A percentile compares a stretch with the other conserved stretches of the same genome.
Evolutionary conservation across 768 basidiomycete genomes (phyloP).

Genomic region (Leccinum imitatum): DNA sequence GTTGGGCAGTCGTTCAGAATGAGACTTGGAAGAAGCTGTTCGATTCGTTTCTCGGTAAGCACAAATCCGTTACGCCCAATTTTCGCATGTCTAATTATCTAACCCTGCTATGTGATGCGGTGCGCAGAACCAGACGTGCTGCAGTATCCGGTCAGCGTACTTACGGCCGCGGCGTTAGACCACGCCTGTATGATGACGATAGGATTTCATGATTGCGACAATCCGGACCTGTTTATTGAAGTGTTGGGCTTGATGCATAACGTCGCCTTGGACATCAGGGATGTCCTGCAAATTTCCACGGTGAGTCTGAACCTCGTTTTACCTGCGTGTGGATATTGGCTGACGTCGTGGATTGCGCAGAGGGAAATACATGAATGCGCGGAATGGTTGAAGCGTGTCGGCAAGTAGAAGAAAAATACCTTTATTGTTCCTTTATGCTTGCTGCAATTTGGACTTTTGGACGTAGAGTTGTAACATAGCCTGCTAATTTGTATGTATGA

Average conservation of each 20-base stretch:
- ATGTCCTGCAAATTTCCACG: conserved; percentile 22
- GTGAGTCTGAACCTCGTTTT: conserved; percentile 15
- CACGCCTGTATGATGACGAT: conserved; percentile 41
- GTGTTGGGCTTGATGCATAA: conserved; percentile 8
- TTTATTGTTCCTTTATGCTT: not conserved
- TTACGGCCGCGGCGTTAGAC: conserved; percentile 53
- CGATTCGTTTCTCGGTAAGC: conserved; percentile 39
- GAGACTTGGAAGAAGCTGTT: conserved; percentile 54
- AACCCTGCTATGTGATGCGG: not conserved
- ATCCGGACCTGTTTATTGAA: conserved; percentile 4
- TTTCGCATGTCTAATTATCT: not conserved
- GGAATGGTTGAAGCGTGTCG: conserved; percentile 21
- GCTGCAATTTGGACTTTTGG: conserved; percentile 12
- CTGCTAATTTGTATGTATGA: not conserved
- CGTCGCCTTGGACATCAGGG: conserved; percentile 26
- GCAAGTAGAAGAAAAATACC: not conserved
- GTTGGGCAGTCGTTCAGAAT: conserved; percentile 47
- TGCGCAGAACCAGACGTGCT: conserved; percentile 51
- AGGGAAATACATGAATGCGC: conserved; percentile 27
- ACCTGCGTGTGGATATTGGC: no score
- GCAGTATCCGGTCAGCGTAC: conserved; percentile 49
- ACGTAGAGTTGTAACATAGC: not conserved
- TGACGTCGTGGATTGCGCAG: conserved; percentile 16
- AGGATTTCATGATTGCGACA: conserved; percentile 29
- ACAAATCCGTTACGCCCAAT: not conserved